phyloP scores from a whole-genome alignment of 257 asterid species.

The Ballota nigra region DNA sequence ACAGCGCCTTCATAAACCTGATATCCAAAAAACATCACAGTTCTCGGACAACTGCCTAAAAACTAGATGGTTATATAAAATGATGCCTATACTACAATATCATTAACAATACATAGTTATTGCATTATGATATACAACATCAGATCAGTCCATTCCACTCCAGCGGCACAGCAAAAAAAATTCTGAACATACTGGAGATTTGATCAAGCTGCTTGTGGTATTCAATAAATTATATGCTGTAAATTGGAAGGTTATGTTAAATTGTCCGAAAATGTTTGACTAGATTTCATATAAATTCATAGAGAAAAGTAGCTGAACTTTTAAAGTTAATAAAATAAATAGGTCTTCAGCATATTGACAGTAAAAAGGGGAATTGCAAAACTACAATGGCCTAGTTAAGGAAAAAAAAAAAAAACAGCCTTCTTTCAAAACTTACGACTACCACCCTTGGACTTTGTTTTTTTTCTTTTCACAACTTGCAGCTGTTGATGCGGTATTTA shows the following conservation, averaged over 20 bases:
- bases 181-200: slow-evolving; percentile 5
- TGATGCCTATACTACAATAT: background rate
- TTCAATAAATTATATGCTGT: background rate
- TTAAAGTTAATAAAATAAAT: background rate
- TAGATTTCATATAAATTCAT: background rate
- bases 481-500: background rate
- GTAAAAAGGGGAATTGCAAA: background rate
- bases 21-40: slow-evolving; percentile 25
- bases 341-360: slow-evolving; percentile 6
- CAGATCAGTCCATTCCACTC: slow-evolving; percentile 1
- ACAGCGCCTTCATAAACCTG: slow-evolving; percentile 98
- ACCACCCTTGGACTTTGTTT: background rate
- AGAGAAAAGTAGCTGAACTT: background rate
- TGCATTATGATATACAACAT: background rate
- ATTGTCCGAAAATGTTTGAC: background rate
- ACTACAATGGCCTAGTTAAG: background rate
- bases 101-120: slow-evolving; percentile 6
- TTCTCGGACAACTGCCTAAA: background rate
- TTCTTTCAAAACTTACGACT: background rate
- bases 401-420: background rate
- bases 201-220: slow-evolving; percentile 4
- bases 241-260: slow-evolving; percentile 14
- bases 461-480: background rate
- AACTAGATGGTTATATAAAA: slow-evolving; percentile 12
- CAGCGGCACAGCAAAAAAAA: background rate